Percentiles rank a stretch among this genome's conserved stretches.
Evolutionary conservation across 1,284 basidiomycete species (phyloP).

Genomic region (Ustilago sp.): DNA sequence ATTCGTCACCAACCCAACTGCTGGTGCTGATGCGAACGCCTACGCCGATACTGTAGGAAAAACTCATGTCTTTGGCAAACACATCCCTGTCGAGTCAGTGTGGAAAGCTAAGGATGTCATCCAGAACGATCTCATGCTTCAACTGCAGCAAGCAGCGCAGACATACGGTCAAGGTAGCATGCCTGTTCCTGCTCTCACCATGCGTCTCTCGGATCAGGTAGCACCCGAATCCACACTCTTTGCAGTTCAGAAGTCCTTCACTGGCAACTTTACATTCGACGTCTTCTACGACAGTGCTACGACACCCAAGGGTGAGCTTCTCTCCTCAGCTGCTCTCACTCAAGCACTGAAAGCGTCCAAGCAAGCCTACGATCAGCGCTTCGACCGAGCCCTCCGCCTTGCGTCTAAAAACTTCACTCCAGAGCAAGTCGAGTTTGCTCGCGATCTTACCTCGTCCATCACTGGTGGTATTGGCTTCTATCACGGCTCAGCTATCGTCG

Average conservation of each 20-base stretch:
- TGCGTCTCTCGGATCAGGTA: constrained; percentile 81
- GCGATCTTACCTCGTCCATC: constrained; percentile 87
- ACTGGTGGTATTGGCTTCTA: constrained; percentile 94
- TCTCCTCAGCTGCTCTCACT: constrained; percentile 74
- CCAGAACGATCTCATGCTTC: constrained; percentile 75
- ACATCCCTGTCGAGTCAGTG: constrained; percentile 76
- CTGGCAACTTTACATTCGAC: constrained; percentile 86
- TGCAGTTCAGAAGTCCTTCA: constrained; percentile 84
- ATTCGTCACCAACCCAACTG: constrained; percentile 40
- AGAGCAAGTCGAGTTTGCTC: constrained; percentile 80
- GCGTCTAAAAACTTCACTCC: constrained; percentile 70
- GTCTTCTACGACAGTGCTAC: constrained; percentile 81
- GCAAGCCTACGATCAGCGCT: constrained; percentile 77
- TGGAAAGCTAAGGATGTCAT: constrained; percentile 90
- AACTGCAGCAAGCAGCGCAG: constrained; percentile 74
- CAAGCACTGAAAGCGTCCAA: constrained; percentile 78
- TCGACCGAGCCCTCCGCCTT: constrained; percentile 78
- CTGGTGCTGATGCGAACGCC: constrained; percentile 74
- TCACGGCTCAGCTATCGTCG: constrained; percentile 88
- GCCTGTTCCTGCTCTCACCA: constrained; percentile 83
- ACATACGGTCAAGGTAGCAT: constrained; percentile 73
- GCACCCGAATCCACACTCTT: constrained; percentile 81
- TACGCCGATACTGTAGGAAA: constrained; percentile 79
- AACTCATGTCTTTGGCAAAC: constrained; percentile 79
- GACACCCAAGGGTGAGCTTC: constrained; percentile 76